Base-by-base conservation (phyloP, 2,329 filamentous ascomycete species). In the Xylaria arbuscula region DNA sequence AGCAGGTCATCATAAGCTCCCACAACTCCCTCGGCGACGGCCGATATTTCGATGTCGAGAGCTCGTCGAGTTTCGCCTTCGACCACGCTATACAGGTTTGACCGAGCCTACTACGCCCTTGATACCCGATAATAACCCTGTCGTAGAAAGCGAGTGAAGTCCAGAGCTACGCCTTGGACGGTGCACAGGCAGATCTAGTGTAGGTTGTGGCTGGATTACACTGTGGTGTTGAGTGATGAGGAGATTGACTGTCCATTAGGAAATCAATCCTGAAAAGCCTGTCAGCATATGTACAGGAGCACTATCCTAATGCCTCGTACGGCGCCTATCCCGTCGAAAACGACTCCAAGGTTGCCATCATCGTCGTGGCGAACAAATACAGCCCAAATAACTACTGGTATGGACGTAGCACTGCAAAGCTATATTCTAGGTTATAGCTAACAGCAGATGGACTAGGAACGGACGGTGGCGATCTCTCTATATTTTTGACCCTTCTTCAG, bases 331-430 rank as follows among this genome's bases (percentile, higher is more conserved):
- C 95, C 11, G 90, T 89, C 73, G 88, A 93, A 74, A 85, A 91
- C 72, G 92, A 95, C 79, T 87, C 88, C 34, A 89, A 90, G 75
- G 82, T 98, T 68, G 93, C 94, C 56, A 85, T 98, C 72, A 82
- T 97, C 63, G 89, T 97, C 59, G 94, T 97, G 57, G 93, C 94
- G 65, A 98, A 96, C 85, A 98, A 98, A 81, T 98, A 98, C 85
- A 97, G 93, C 76, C 96, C 97, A 8, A 93, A 94, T 80, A 99
- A 99, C 86, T 99, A 94, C 86, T 98, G 96, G 94, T 94, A 83
- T 50, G 82, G 45, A 38, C 19, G 9, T 24, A 32, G 15, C 7
- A 36, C 10, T 11, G 15, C 28, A 19, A 28, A 22, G 11, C 40
- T 28, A 32, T 4, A 59, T 32, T 36, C 34, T 36, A 11, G 50